Conservation (phyloP, 768 basidiomycete genomes). For the Galerina marginata region DNA sequence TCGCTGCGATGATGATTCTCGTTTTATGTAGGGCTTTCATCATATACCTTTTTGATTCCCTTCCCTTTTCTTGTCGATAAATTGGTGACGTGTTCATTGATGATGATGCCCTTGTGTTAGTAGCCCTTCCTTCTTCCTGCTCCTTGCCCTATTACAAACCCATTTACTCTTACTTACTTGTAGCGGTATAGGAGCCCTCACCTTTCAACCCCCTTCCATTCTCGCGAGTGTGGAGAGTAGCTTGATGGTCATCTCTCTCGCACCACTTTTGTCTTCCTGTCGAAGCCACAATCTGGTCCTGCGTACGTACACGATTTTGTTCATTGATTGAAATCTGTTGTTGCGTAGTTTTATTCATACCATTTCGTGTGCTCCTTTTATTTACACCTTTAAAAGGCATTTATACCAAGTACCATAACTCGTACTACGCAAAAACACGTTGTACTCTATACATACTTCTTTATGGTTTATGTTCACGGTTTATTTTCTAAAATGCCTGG, state of each 20-base stretch:
- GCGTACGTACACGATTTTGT: no score
- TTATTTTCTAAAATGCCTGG: no score
- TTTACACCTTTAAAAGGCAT: no score
- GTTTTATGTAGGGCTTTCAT: background rate
- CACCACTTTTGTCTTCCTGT: background rate
- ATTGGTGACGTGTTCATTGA: background rate
- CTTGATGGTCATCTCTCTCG: background rate
- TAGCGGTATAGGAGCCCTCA: background rate
- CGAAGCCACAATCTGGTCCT: background rate
- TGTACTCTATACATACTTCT: no score
- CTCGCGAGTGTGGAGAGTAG: no score
- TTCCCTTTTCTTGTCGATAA: background rate
- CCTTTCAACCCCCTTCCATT: background rate
- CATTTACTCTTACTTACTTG: background rate
- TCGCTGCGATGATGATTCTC: background rate
- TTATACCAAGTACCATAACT: no score
- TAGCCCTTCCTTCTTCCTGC: background rate
- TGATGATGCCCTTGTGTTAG: background rate
- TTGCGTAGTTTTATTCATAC: no score
- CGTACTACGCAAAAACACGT: no score
- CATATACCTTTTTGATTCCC: conserved; percentile 1
- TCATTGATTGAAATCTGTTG: no score
- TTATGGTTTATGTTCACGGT: no score
- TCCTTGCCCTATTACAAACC: conserved; percentile 4
- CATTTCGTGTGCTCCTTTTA: no score